These are phyloP conservation scores for Globisporangium heterothallicum DNA, from an alignment of 352 stramenopile genomes.

Conservation along the genomic window DNA sequence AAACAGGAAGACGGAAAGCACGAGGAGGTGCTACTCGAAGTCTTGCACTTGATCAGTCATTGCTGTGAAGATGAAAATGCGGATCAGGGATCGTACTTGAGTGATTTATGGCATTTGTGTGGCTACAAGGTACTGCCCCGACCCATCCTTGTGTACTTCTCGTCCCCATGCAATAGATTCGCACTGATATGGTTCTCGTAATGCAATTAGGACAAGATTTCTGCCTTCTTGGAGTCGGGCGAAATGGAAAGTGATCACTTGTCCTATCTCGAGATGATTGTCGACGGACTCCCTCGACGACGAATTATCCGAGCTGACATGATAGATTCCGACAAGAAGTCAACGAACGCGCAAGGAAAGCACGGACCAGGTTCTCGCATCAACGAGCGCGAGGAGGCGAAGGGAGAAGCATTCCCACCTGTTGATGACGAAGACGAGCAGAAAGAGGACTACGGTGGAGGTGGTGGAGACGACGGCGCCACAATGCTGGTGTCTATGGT, in stretches of 20 bases:
- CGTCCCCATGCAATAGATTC: neutral
- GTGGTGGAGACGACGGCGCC: neutral
- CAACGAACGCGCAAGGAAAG: neutral
- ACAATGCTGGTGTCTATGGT: conserved; percentile 30
- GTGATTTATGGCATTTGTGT: conserved; percentile 63
- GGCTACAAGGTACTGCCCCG: conserved; percentile 34
- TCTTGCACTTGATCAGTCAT: conserved; percentile 60
- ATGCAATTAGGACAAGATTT: conserved; percentile 36
- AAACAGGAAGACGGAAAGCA: conserved; percentile 14
- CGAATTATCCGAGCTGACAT: conserved; percentile 14
- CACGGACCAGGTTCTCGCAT: neutral
- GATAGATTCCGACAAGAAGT: conserved; percentile 5
- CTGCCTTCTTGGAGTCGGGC: conserved; percentile 41
- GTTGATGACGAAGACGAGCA: conserved; percentile 6
- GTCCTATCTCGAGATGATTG: conserved; percentile 68
- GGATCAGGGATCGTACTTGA: conserved; percentile 66
- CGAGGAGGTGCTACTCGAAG: conserved; percentile 46
- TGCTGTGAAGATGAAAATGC: conserved; percentile 36
- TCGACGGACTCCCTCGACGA: conserved; percentile 54
- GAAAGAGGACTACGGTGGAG: neutral
- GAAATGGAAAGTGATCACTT: conserved; percentile 54
- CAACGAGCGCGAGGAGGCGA: neutral
- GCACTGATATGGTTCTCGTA: neutral
- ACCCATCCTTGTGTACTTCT: neutral
- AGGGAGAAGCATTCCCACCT: conserved; percentile 7